Conservation (phyloP, 2,329 filamentous ascomycete species). For the Trichoderma koningii region DNA sequence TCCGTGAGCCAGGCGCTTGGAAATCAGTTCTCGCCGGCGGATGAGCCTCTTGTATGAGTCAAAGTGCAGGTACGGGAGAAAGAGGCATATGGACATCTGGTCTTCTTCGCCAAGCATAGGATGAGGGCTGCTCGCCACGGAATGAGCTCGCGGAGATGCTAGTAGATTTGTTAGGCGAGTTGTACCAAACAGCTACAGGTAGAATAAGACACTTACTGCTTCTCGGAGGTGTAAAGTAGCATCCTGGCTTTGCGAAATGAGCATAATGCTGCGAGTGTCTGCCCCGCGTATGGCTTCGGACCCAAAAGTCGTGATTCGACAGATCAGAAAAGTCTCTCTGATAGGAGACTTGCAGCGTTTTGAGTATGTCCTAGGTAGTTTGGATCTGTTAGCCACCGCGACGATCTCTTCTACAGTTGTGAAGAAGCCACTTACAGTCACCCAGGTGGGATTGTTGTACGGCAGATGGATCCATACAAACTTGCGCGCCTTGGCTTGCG, state of each 20-base stretch:
- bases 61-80: conserved; percentile 64
- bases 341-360: conserved; percentile 45
- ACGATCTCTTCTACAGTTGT: neutral
- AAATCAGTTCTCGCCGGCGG: conserved; percentile 57
- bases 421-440: conserved; percentile 47
- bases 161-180: rapidly evolving
- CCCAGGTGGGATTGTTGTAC: conserved; percentile 60
- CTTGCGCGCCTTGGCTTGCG: conserved; percentile 44
- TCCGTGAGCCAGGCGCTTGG: conserved; percentile 54
- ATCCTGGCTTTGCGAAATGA: conserved; percentile 52
- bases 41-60: conserved; percentile 63
- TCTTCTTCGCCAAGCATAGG: conserved; percentile 36
- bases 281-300: conserved; percentile 50
- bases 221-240: conserved; percentile 48
- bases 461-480: conserved; percentile 62
- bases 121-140: conserved; percentile 36
- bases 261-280: conserved; percentile 53
- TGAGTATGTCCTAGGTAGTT: conserved; percentile 45
- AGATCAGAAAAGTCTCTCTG: conserved; percentile 44
- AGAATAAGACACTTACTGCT: conserved; percentile 35
- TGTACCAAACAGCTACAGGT: too few species aligned
- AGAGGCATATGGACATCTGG: conserved; percentile 51
- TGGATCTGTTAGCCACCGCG: neutral
- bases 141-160: conserved; percentile 44
- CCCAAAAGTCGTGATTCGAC: conserved; percentile 53